Conservation (phyloP, 495 filamentous ascomycete genomes). For the Daldinia bambusicola region DNA sequence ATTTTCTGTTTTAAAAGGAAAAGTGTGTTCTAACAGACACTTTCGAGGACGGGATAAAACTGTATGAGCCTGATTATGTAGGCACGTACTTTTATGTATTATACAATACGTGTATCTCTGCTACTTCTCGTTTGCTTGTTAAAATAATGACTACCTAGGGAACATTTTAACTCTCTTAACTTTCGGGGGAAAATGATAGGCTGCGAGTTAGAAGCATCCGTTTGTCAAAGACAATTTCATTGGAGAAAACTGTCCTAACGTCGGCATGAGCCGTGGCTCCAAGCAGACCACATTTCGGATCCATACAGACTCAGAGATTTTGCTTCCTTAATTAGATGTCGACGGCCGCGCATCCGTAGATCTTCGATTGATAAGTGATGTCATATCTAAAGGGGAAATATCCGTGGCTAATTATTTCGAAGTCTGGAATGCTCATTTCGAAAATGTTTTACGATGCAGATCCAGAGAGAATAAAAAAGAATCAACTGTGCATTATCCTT, state of each 20-base stretch:
- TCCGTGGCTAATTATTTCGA: neutral
- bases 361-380: slow-evolving; percentile 27
- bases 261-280: slow-evolving; percentile 28
- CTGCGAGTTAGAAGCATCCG: neutral
- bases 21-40: too few relatives aligned
- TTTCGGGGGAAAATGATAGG: neutral
- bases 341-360: slow-evolving; percentile 23
- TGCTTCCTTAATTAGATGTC: slow-evolving; percentile 33
- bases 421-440: neutral
- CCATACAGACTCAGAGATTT: neutral
- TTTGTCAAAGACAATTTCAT: neutral
- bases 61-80: too few relatives aligned
- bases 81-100: too few relatives aligned
- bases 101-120: too few relatives aligned
- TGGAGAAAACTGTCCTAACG: slow-evolving; percentile 2
- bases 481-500: neutral
- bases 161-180: too few relatives aligned
- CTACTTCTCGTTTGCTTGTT: neutral
- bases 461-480: neutral
- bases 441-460: neutral
- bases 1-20: too few relatives aligned
- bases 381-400: slow-evolving; percentile 18
- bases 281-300: slow-evolving; percentile 11
- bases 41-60: too few relatives aligned
- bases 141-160: too few relatives aligned